Evolutionary conservation across 164 flowering plant genomes (phyloP), one percentile per base, ranked within the genome.

Genomic region (Berberis vulgaris): DNA sequence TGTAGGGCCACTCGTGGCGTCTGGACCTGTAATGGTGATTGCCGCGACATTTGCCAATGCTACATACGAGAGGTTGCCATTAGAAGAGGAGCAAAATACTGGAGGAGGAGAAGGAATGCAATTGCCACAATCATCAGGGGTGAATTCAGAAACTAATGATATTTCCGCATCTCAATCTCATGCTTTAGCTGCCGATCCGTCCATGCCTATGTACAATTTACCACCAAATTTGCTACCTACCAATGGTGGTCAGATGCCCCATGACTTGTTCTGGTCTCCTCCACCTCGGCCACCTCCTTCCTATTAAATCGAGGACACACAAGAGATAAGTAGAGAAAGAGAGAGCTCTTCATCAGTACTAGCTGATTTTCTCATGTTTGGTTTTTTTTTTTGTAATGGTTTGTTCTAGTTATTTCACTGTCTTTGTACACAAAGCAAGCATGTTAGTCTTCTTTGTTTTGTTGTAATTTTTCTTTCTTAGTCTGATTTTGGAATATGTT

Each of bases 1-100:
- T 5, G 78, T 75, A 0, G 91, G 89, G 3, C 64, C 84, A n/a
- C 65, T 88, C 6, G 67, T 82, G 40, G 96, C 96, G 1, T 74
- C 86, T 0, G 96, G 89, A 41, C 89, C 89, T 0, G 91, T 88
- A 10, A 76, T 88, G 72, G 83, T 88, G 6, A 74, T 88, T 1
- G 91, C 86, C 1, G 89, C 91, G 0, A 81, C 89, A 0, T 88
- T 83, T 60, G 58, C 71, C 1, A 88, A 88, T 73, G 86, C 85
- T 0, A 74, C 78, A 0, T 88, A 77, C 46, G 91, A 88, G 73
- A 65, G 88, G 72, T 44, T 88, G 62, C 89, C 86, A 11, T 11
- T 81, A 0, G 88, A 82, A 50, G 81, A 86, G 1, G 79, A 79
- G 56, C 65, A 6, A 3, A 1, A 68, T 26, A 26, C 26, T 4